Evolutionary conservation across 2,329 filamentous ascomycete species (phyloP).

Genomic region (Aphanoascus verrucosus): DNA sequence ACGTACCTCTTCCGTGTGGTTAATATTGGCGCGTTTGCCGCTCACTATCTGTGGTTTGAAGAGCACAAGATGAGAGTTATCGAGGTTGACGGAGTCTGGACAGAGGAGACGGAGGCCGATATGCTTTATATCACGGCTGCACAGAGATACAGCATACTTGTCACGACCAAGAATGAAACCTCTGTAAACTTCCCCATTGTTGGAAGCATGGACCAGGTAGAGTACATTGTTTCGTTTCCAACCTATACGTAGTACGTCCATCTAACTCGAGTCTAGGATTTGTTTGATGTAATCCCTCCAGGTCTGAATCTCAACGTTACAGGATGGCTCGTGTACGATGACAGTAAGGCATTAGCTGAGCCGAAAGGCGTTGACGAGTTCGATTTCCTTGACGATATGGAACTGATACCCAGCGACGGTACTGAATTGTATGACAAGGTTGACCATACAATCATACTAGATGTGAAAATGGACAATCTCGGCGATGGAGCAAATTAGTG

Average conservation of each 20-base stretch:
- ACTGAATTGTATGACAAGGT: constrained; percentile 13
- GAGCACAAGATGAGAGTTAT: constrained; percentile 20
- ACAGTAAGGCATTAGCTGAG: constrained; percentile 10
- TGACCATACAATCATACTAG: constrained; percentile 11
- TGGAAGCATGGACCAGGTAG: constrained; percentile 20
- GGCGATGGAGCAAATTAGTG: constrained; percentile 15
- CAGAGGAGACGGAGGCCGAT: constrained; percentile 14
- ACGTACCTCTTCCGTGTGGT: constrained; percentile 62
- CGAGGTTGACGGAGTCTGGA: constrained; percentile 21
- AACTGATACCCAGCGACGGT: constrained; percentile 34
- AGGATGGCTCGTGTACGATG: constrained; percentile 30
- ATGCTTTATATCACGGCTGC: constrained; percentile 13
- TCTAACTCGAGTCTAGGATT: constrained; percentile 1
- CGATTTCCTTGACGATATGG: constrained; percentile 9
- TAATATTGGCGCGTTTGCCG: constrained; percentile 54
- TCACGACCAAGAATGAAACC: constrained; percentile 12
- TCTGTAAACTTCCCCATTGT: constrained; percentile 24
- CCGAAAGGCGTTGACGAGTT: constrained; percentile 7
- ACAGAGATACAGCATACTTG: constrained; percentile 12
- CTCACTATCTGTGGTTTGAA: constrained; percentile 14
- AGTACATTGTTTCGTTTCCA: background rate
- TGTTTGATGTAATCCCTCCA: constrained; percentile 9
- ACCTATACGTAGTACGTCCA: background rate
- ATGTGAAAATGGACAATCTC: constrained; percentile 48
- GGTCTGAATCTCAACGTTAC: constrained; percentile 14